Percentiles rank a stretch among this genome's conserved stretches.
Evolutionary conservation across 768 basidiomycete genomes (phyloP).

Genomic region (Pleurotus platypus): DNA sequence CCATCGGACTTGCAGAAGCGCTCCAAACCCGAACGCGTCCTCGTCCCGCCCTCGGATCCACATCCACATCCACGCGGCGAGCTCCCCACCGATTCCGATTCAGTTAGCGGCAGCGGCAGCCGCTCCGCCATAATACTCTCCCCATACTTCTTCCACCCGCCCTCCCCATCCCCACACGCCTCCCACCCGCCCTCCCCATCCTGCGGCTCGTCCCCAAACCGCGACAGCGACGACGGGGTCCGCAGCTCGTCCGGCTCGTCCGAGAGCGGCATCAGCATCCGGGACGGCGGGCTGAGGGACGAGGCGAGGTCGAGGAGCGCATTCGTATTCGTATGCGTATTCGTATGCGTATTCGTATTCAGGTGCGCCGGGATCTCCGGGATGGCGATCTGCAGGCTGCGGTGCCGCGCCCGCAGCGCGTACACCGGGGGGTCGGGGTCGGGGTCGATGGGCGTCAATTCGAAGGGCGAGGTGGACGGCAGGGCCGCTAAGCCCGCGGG

Average conservation of each 20-base stretch:
- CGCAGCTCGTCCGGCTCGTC: background rate
- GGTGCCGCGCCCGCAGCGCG: conserved; percentile 25
- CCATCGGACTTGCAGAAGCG: too few relatives aligned
- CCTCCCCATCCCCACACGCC: background rate
- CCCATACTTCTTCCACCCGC: background rate
- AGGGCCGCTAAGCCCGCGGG: conserved; percentile 29
- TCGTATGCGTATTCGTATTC: too few relatives aligned
- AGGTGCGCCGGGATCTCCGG: conserved; percentile 1
- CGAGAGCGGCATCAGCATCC: too few relatives aligned
- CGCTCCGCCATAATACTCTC: conserved; percentile 4
- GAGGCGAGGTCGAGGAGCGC: conserved; percentile 16
- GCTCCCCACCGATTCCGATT: conserved; percentile 2
- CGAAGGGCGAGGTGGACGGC: conserved; percentile 29
- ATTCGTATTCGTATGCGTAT: too few relatives aligned
- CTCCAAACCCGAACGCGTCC: too few relatives aligned
- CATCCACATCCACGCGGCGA: background rate
- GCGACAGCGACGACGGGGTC: background rate
- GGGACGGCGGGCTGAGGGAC: conserved; percentile 4
- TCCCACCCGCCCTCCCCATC: background rate
- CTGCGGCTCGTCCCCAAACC: background rate
- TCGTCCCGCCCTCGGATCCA: background rate
- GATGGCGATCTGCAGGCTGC: conserved; percentile 26
- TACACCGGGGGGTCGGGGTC: conserved; percentile 16
- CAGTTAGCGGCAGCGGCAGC: background rate
- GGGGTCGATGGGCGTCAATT: conserved; percentile 28